Base-by-base conservation (phyloP, 2,329 filamentous ascomycete species). In the Stagonosporopsis rhizophila region DNA sequence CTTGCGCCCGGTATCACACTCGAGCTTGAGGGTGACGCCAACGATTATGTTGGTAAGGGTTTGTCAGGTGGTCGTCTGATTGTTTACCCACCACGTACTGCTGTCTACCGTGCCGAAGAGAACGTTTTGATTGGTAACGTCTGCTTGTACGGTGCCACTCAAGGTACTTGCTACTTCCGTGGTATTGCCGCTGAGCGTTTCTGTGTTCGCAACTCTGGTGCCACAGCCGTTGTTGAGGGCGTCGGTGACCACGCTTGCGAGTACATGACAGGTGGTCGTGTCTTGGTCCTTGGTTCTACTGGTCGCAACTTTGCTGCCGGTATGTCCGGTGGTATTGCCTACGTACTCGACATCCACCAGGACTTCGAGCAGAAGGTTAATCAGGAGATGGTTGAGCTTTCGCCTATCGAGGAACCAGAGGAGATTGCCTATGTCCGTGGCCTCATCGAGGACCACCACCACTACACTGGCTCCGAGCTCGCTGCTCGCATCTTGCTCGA, bases 271-370 rank as follows among this genome's bases (percentile, higher is more conserved):
- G 94, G 94, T 75, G 94, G 94, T 74, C 91, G 93, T 73, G 84
- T 97, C 46, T 81, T 98, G 62, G 85, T 96, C 71, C 85, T 98
- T 44, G 94, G 94, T 56, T 87, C 86, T 70, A 96, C 92, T 73
- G 94, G 94, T 41, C 93, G 94, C 68, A 98, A 98, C 83, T 98
- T 98, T 73, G 94, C 93, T 68, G 94, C 94, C 59, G 94, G 94
- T 83, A 98, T 98, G 94, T 97, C 93, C 71, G 94, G 94, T 73
- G 94, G 94, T 83, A 97, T 98, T 70, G 93, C 93, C 17, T 98
- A 96, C 71, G 87, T 97, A 50, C 86, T 98, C 27, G 94, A 98
- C 72, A 89, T 95, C 72, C 86, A 94, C 75, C 85, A 89, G 64
- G 92, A 97, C 79, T 96, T 97, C 81, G 83, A 90, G 76, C 87